These are phyloP conservation scores for Yarrowia alimentaria DNA, from an alignment of 805 yeast genomes.

Conservation along the genomic window DNA sequence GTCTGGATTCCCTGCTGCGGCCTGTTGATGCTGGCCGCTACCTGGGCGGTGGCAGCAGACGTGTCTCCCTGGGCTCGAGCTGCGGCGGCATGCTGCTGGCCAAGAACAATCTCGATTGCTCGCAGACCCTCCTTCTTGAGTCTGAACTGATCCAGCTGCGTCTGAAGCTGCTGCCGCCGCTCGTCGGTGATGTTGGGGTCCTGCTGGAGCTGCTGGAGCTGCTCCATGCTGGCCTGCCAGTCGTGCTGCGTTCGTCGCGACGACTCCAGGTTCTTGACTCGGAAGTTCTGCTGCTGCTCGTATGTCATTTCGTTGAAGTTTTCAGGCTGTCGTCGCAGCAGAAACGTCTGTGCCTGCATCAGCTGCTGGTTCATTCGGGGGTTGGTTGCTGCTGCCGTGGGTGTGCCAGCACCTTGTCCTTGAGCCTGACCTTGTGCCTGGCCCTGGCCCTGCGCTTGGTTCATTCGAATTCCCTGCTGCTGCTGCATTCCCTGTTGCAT, in stretches of 20 bases:
- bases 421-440: conserved; percentile 2
- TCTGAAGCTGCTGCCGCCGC: conserved; percentile 14
- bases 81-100: conserved; percentile 24
- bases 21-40: conserved; percentile 21
- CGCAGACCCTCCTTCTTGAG: conserved; percentile 20
- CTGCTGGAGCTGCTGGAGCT: conserved; percentile 8
- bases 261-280: conserved; percentile 19
- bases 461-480: not conserved
- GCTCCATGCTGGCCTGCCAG: conserved; percentile 22
- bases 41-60: no score
- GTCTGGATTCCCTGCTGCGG: conserved; percentile 11
- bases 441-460: conserved; percentile 7
- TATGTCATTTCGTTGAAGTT: conserved; percentile 21
- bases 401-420: not conserved
- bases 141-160: conserved; percentile 7
- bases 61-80: conserved; percentile 15
- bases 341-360: conserved; percentile 19
- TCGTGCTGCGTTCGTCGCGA: conserved; percentile 19
- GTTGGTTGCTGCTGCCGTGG: conserved; percentile 8
- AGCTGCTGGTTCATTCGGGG: conserved; percentile 26
- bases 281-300: conserved; percentile 24
- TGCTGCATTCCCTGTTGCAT: not conserved
- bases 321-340: conserved; percentile 17
- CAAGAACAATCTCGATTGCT: conserved; percentile 10
- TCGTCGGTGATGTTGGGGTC: conserved; percentile 6